Percentiles rank a stretch among this genome's conserved stretches.
phyloP scores from a whole-genome alignment of 192 early-diverging fungal genomes.

The Physocladia obscura region DNA sequence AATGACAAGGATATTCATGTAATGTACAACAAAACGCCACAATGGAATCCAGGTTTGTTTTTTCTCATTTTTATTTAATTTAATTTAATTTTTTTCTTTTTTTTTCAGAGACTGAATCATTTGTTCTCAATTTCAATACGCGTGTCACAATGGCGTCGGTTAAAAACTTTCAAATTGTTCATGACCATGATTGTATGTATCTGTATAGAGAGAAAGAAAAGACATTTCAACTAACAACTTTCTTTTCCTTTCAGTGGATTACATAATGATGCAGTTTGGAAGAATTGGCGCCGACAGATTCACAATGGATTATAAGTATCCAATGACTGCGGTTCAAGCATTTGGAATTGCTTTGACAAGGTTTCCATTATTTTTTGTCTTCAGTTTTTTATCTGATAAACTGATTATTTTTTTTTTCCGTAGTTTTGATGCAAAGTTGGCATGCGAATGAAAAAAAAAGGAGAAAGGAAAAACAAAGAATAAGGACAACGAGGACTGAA shows the following conservation, averaged over 20 bases:
- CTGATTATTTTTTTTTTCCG: background rate
- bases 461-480: too few relatives aligned
- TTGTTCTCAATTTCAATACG: constrained; percentile 91
- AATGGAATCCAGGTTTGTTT: constrained; percentile 83
- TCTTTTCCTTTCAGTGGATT: constrained; percentile 67
- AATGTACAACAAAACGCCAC: constrained; percentile 87
- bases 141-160: constrained; percentile 86
- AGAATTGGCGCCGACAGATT: constrained; percentile 70
- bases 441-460: constrained; percentile 76
- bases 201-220: too few relatives aligned
- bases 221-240: too few relatives aligned
- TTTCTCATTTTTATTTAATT: background rate
- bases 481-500: too few relatives aligned
- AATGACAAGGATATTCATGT: constrained; percentile 66
- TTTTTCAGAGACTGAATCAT: constrained; percentile 74
- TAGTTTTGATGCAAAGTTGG: constrained; percentile 83
- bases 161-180: constrained; percentile 97
- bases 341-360: constrained; percentile 87
- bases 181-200: constrained; percentile 78
- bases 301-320: constrained; percentile 89
- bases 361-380: constrained; percentile 11
- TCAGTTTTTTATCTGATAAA: background rate
- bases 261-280: constrained; percentile 94
- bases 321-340: constrained; percentile 82
- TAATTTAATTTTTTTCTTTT: background rate